Evolutionary conservation across 306 rosid genomes (phyloP).

Genomic region (Corylus avellana): DNA sequence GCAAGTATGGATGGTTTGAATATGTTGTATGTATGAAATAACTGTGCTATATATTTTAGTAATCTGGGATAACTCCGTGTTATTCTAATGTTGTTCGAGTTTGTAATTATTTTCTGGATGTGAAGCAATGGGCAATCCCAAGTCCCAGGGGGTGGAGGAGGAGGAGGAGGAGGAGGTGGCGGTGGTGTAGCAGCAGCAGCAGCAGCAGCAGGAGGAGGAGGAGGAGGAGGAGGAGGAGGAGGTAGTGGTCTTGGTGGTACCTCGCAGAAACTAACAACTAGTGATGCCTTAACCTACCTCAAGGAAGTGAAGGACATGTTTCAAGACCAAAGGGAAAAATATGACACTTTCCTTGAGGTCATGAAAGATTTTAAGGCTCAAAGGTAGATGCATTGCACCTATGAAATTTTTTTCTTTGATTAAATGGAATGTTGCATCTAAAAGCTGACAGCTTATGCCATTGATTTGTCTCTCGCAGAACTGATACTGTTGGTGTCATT

Average conservation of each 20-base stretch:
- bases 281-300: conserved; percentile 77
- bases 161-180: conserved; percentile 1
- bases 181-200: neutral
- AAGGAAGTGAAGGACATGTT: conserved; percentile 90
- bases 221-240: conserved; percentile 51
- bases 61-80: neutral
- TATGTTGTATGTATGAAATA: conserved; percentile 21
- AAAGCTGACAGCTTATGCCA: conserved; percentile 11
- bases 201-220: conserved; percentile 11
- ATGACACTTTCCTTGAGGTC: conserved; percentile 85
- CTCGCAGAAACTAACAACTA: conserved; percentile 73
- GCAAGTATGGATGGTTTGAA: conserved; percentile 12
- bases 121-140: conserved; percentile 67
- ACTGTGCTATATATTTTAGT: conserved; percentile 17
- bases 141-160: conserved; percentile 57
- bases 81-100: conserved; percentile 20
- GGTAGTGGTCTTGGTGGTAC: conserved; percentile 24
- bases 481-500: conserved; percentile 91
- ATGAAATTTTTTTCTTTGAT: conserved; percentile 16
- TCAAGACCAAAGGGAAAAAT: conserved; percentile 78
- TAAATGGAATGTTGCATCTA: conserved; percentile 17
- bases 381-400: conserved; percentile 47
- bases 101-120: conserved; percentile 25
- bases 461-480: conserved; percentile 53
- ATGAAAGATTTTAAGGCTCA: conserved; percentile 98